Percentiles rank a stretch among this genome's conserved stretches.
phyloP scores from a whole-genome alignment of 148 eudicot genomes.

The Tetragonia tetragonoides region DNA sequence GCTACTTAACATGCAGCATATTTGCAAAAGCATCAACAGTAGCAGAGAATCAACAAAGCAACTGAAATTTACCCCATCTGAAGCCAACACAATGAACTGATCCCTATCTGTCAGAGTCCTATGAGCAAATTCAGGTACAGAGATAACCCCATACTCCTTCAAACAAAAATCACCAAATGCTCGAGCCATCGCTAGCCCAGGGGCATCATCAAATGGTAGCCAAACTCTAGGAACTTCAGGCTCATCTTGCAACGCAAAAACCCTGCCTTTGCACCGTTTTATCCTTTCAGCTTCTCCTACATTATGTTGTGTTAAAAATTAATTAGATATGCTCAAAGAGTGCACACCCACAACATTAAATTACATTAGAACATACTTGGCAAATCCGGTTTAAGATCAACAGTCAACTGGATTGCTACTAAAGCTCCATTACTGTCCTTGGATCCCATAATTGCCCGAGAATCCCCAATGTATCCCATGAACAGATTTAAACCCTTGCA shows the following conservation, averaged over 20 bases:
- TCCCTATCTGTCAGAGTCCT: conserved; percentile 72
- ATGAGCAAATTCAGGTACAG: conserved; percentile 84
- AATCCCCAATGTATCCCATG: conserved; percentile 90
- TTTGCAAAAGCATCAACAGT: conserved; percentile 2
- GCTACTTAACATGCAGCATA: background rate
- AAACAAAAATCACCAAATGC: conserved; percentile 98
- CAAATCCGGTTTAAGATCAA: conserved; percentile 98
- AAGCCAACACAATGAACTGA: conserved; percentile 89
- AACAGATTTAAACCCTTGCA: conserved; percentile 81
- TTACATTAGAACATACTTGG: conserved; percentile 56
- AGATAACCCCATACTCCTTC: conserved; percentile 96
- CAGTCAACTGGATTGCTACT: conserved; percentile 84
- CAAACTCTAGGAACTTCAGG: conserved; percentile 98
- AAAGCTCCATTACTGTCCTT: conserved; percentile 57
- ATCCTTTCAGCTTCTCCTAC: conserved; percentile 97
- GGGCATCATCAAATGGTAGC: conserved; percentile 98
- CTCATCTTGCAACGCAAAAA: conserved; percentile 96
- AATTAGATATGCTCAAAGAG: conserved; percentile 5
- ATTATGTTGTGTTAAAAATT: conserved; percentile 12
- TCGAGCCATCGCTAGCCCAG: conserved; percentile 99
- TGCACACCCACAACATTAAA: conserved; percentile 1
- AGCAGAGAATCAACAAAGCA: conserved; percentile 1
- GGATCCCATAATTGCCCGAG: conserved; percentile 88
- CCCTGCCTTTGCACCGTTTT: conserved; percentile 88
- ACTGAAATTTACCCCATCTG: conserved; percentile 82